Evolutionary conservation across 2,329 filamentous ascomycete species (phyloP).

Genomic region (Graphilbum ipis-grandicollis): DNA sequence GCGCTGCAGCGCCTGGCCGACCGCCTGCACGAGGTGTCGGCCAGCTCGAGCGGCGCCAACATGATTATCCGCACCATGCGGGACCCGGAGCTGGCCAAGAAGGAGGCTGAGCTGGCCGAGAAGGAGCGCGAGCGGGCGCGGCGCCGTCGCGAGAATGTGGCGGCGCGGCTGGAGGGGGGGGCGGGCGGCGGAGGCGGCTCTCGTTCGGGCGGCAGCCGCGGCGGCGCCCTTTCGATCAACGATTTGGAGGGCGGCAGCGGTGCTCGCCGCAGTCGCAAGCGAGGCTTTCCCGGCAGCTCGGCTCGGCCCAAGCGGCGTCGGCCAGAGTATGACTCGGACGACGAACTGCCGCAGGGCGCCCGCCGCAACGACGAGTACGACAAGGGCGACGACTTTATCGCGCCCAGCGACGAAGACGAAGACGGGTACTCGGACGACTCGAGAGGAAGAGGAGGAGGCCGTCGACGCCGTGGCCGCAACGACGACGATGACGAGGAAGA

Average conservation of each 20-base stretch:
- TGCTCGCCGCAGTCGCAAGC: conserved; percentile 31
- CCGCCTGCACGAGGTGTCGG: conserved; percentile 46
- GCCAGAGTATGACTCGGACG: conserved; percentile 60
- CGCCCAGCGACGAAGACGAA: conserved; percentile 56
- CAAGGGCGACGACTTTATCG: conserved; percentile 63
- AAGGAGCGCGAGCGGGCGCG: conserved; percentile 54
- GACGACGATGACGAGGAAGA: conserved; percentile 18
- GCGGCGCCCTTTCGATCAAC: conserved; percentile 43
- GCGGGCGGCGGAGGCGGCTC: conserved; percentile 16
- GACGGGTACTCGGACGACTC: conserved; percentile 41
- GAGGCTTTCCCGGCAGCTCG: conserved; percentile 26
- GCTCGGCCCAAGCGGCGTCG: conserved; percentile 36
- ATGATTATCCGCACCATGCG: conserved; percentile 54
- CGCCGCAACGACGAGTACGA: conserved; percentile 60
- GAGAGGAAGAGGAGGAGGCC: conserved; percentile 39
- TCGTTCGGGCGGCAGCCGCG: conserved; percentile 14
- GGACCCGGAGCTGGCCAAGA: conserved; percentile 61
- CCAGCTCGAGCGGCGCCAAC: conserved; percentile 33
- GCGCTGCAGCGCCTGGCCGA: conserved; percentile 52
- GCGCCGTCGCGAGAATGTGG: conserved; percentile 49
- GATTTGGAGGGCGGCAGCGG: conserved; percentile 43
- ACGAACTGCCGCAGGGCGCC: conserved; percentile 45
- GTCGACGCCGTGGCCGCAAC: conserved; percentile 35
- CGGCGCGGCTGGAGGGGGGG: conserved; percentile 44
- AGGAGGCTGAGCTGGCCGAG: conserved; percentile 55